These are phyloP conservation scores for Physaria fendleri DNA, from an alignment of 345 rosid genomes.

Conservation along the genomic window DNA sequence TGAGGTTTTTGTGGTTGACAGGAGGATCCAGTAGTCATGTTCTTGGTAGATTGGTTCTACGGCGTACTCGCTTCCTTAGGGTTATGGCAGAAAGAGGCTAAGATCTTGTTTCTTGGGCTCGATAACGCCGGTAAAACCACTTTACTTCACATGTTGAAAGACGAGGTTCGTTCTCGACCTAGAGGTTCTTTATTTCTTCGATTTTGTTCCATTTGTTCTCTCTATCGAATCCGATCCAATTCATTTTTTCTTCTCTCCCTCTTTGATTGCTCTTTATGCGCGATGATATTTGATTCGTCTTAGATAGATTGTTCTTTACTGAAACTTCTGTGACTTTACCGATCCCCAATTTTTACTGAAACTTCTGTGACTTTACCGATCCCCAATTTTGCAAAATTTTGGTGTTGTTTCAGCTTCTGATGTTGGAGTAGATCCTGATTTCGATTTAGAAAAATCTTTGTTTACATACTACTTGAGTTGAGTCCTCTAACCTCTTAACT, in stretches of 20 bases:
- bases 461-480: not conserved
- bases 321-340: not conserved
- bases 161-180: slow-evolving; percentile 51
- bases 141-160: slow-evolving; percentile 84
- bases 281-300: not conserved
- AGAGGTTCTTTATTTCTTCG: not conserved
- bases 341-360: too few relatives aligned
- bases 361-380: too few relatives aligned
- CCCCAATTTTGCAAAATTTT: not conserved
- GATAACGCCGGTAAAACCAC: slow-evolving; percentile 96
- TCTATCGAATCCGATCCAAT: not conserved
- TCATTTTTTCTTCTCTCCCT: too few relatives aligned
- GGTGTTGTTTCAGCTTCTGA: not conserved
- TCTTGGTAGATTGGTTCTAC: slow-evolving; percentile 80
- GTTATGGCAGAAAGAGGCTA: slow-evolving; percentile 84
- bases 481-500: too few relatives aligned
- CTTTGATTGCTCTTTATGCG: too few relatives aligned
- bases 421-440: not conserved
- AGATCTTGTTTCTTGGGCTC: slow-evolving; percentile 85
- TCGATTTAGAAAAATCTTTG: not conserved
- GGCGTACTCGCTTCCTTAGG: slow-evolving; percentile 82
- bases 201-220: not conserved
- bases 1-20: slow-evolving; percentile 4
- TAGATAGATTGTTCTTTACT: not conserved
- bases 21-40: slow-evolving; percentile 38